phyloP scores from a whole-genome alignment of 352 stramenopile species.

The Globisporangium emineosum region DNA sequence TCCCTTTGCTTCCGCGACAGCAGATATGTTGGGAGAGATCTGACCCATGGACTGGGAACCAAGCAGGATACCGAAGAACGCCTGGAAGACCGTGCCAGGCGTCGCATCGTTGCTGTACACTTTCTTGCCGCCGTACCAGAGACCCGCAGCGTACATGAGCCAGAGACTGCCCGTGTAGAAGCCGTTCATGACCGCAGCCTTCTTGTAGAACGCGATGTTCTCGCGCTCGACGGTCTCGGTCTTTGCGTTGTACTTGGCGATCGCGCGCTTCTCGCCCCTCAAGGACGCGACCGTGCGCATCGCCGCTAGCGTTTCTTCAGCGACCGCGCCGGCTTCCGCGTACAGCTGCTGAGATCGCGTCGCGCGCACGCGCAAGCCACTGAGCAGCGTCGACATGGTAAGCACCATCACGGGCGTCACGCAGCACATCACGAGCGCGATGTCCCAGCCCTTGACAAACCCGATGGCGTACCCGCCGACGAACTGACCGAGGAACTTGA shows the following conservation, averaged over 20 bases:
- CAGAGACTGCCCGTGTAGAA: slow-evolving; percentile 34
- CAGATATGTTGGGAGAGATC: slow-evolving; percentile 49
- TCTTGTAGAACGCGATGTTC: slow-evolving; percentile 22
- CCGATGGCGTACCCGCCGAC: slow-evolving; percentile 21
- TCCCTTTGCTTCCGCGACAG: slow-evolving; percentile 44
- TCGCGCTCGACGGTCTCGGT: slow-evolving; percentile 16
- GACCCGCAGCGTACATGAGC: slow-evolving; percentile 43
- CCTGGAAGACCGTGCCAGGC: slow-evolving; percentile 38
- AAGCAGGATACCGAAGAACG: slow-evolving; percentile 55
- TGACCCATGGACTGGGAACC: slow-evolving; percentile 41
- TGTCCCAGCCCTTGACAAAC: slow-evolving; percentile 28
- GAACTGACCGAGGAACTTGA: slow-evolving; percentile 1
- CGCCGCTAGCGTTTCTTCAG: slow-evolving; percentile 29
- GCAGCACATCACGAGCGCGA: slow-evolving; percentile 25
- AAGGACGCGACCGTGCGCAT: slow-evolving; percentile 31
- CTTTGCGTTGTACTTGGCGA: slow-evolving; percentile 25
- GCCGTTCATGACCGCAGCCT: slow-evolving; percentile 19
- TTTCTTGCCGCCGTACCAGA: slow-evolving; percentile 55
- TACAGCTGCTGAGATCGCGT: slow-evolving; percentile 22
- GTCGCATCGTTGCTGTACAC: slow-evolving; percentile 27
- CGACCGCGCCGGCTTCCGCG: slow-evolving; percentile 26
- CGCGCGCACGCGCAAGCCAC: slow-evolving; percentile 11
- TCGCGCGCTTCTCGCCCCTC: slow-evolving; percentile 21
- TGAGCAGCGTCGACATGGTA: slow-evolving; percentile 23
- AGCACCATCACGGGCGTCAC: slow-evolving; percentile 28